A percentile compares a stretch with the other conserved stretches of the same genome.
These are phyloP conservation scores for Tulasnella sp. DNA, from an alignment of 768 basidiomycete species.

Conservation along the genomic window DNA sequence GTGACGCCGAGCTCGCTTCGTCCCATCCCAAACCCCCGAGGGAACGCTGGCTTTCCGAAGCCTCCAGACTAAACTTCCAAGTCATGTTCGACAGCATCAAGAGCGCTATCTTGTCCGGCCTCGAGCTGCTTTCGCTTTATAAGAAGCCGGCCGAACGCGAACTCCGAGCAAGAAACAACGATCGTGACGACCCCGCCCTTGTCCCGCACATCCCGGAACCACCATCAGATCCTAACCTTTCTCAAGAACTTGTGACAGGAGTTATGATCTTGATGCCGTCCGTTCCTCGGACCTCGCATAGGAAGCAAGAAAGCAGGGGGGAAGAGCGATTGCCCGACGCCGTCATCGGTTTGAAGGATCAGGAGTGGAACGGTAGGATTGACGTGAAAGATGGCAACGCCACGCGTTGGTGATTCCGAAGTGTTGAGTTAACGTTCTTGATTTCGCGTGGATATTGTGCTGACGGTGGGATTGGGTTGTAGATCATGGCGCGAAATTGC, in stretches of 20 bases:
- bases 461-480: neutral
- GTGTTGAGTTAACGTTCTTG: slow-evolving; percentile 52
- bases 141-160: neutral
- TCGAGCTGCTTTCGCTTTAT: neutral
- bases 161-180: neutral
- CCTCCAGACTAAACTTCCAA: neutral
- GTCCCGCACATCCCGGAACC: neutral
- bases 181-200: neutral
- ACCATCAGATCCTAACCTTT: neutral
- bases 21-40: neutral
- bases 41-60: neutral
- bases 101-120: neutral
- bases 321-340: neutral
- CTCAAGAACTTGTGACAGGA: neutral
- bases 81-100: neutral
- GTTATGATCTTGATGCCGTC: neutral
- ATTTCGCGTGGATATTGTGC: no score
- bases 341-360: neutral
- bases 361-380: neutral
- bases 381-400: slow-evolving; percentile 50
- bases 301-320: neutral
- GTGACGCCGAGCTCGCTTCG: neutral
- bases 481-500: slow-evolving; percentile 52
- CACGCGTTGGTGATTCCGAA: slow-evolving; percentile 94
- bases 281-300: neutral